These are phyloP conservation scores for Botryotinia convoluta DNA, from an alignment of 2,329 filamentous ascomycete species.

Conservation along the genomic window DNA sequence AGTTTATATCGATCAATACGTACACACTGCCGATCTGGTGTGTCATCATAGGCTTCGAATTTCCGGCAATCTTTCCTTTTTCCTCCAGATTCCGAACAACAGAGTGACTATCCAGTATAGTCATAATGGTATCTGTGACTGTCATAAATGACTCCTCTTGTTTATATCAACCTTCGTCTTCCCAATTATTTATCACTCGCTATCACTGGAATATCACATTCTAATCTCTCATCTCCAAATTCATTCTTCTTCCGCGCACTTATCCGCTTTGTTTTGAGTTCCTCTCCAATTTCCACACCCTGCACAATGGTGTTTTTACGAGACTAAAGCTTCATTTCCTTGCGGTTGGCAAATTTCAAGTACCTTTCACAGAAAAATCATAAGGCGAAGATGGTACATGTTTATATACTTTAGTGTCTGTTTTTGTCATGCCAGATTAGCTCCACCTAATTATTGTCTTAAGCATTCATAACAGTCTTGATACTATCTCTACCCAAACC, in stretches of 20 bases:
- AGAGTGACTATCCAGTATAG: no score
- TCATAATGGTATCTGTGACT: no score
- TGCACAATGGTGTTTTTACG: accelerated
- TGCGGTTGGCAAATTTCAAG: neutral
- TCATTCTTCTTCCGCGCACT: neutral
- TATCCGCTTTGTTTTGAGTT: neutral
- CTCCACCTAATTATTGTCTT: no score
- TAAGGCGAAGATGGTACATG: accelerated
- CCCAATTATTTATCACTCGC: neutral
- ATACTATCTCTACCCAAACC: no score
- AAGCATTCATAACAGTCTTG: no score
- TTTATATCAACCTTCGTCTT: no score
- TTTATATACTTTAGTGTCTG: neutral
- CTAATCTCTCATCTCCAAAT: neutral
- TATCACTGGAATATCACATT: neutral
- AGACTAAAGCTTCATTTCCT: neutral
- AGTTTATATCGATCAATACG: no score
- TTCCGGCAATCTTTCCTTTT: no score
- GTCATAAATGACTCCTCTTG: neutral
- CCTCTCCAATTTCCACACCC: neutral
- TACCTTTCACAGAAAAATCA: neutral
- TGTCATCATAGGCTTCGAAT: no score
- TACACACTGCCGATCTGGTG: no score
- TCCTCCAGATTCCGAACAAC: no score
- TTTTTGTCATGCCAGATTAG: neutral